Percentiles rank a stretch among this genome's conserved stretches.
Conservation (phyloP, 345 rosid genomes). For the Pelargonium nanum region DNA sequence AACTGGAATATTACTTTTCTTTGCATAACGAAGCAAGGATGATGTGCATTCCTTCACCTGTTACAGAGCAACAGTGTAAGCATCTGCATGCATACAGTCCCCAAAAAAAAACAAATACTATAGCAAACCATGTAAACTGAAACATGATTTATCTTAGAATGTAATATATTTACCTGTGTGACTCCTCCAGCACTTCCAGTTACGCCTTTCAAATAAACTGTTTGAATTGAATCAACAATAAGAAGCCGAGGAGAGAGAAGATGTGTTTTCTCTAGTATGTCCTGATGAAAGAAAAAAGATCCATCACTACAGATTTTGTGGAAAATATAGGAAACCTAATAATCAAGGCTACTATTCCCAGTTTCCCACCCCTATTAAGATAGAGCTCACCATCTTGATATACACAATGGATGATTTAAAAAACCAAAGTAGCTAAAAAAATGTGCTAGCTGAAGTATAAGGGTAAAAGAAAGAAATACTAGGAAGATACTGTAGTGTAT, state of each 20-base stretch:
- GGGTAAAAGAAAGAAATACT: no score
- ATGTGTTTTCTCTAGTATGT: conserved; percentile 55
- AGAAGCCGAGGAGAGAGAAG: conserved; percentile 60
- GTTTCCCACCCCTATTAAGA: background rate
- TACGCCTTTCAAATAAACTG: conserved; percentile 66
- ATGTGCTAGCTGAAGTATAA: no score
- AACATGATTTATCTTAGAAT: background rate
- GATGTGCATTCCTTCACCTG: conserved; percentile 93
- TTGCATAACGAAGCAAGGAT: conserved; percentile 79
- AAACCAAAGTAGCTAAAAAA: no score
- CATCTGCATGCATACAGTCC: background rate
- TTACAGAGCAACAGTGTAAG: conserved; percentile 8
- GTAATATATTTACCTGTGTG: conserved; percentile 44
- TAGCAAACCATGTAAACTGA: background rate
- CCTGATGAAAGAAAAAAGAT: conserved; percentile 34
- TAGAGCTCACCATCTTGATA: background rate
- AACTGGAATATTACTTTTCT: conserved; percentile 70
- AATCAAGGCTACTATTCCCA: no score
- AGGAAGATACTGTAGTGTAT: no score
- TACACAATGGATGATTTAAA: no score
- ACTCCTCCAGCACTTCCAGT: conserved; percentile 87
- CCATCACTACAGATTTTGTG: conserved; percentile 4
- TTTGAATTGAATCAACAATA: conserved; percentile 84
- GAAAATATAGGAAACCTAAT: background rate
- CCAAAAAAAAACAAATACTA: background rate